Conservation (phyloP, 139 green algal genomes). For the Medakamo hakoo region DNA sequence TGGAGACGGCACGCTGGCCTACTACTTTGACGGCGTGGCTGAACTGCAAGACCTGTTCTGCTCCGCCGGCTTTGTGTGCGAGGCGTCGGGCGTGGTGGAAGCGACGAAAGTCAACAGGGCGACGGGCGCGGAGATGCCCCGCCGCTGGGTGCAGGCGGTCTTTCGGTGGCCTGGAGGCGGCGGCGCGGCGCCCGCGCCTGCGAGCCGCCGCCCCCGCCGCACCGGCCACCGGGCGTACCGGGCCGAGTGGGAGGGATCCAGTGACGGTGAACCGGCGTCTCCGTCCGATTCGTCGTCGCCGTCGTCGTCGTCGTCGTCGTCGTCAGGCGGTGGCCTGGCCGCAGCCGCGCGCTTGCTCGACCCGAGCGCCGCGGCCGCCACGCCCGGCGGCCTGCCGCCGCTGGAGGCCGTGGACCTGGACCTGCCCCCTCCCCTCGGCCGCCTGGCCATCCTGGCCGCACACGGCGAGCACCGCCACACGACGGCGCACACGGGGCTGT, state of each 20-base stretch:
- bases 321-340: no score
- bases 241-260: neutral
- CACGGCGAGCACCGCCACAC: neutral
- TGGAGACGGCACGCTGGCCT: slow-evolving; percentile 64
- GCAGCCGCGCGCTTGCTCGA: no score
- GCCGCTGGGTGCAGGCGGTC: slow-evolving; percentile 60
- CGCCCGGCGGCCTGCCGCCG: no score
- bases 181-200: no score
- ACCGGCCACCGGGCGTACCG: neutral
- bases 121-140: slow-evolving; percentile 35
- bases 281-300: neutral
- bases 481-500: neutral
- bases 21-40: slow-evolving; percentile 52
- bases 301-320: no score
- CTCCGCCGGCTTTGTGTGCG: slow-evolving; percentile 30
- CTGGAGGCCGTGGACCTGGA: neutral
- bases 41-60: slow-evolving; percentile 33
- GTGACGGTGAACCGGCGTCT: neutral
- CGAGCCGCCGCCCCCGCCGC: no score
- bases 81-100: slow-evolving; percentile 23
- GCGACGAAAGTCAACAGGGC: slow-evolving; percentile 30
- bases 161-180: slow-evolving; percentile 17
- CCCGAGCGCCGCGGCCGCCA: no score
- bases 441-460: neutral
- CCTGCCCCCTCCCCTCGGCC: neutral